These are phyloP conservation scores for Xylaria palmicola DNA, from an alignment of 495 filamentous ascomycete genomes.

Conservation along the genomic window DNA sequence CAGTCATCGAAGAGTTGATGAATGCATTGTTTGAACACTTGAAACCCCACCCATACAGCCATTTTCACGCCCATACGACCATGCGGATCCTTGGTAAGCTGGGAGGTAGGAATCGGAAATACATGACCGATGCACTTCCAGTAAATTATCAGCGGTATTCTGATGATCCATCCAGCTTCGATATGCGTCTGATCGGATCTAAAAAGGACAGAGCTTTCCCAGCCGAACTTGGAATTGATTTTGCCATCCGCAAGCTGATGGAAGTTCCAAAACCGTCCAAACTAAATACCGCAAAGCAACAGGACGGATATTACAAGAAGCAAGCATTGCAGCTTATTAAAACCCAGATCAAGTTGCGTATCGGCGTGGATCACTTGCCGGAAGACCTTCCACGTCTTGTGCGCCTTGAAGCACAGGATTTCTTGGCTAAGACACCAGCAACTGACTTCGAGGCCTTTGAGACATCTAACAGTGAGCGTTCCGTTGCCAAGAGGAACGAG, in stretches of 20 bases:
- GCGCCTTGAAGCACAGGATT: constrained; percentile 83
- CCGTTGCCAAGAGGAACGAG: constrained; percentile 77
- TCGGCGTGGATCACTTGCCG: constrained; percentile 83
- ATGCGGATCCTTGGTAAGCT: constrained; percentile 98
- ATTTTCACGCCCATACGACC: constrained; percentile 95
- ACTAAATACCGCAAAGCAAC: constrained; percentile 56
- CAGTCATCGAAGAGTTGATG: constrained; percentile 98
- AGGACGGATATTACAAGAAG: constrained; percentile 85
- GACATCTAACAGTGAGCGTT: constrained; percentile 72
- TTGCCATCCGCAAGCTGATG: constrained; percentile 81
- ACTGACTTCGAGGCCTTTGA: constrained; percentile 61
- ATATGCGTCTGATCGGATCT: constrained; percentile 84
- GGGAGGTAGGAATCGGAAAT: constrained; percentile 91
- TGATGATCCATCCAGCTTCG: constrained; percentile 82
- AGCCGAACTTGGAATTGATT: constrained; percentile 76
- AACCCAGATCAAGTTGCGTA: constrained; percentile 82
- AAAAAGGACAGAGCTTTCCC: constrained; percentile 86
- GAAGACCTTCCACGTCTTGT: constrained; percentile 84
- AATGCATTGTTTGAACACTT: constrained; percentile 93
- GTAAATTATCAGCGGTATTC: constrained; percentile 79
- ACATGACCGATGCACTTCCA: constrained; percentile 81
- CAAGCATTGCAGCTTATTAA: constrained; percentile 85
- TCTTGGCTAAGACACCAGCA: constrained; percentile 67
- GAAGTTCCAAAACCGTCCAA: constrained; percentile 65
- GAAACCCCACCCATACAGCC: constrained; percentile 86